Percentiles rank a stretch among this genome's conserved stretches.
phyloP scores from a whole-genome alignment of 306 rosid genomes.

The Cucurbita pepo region DNA sequence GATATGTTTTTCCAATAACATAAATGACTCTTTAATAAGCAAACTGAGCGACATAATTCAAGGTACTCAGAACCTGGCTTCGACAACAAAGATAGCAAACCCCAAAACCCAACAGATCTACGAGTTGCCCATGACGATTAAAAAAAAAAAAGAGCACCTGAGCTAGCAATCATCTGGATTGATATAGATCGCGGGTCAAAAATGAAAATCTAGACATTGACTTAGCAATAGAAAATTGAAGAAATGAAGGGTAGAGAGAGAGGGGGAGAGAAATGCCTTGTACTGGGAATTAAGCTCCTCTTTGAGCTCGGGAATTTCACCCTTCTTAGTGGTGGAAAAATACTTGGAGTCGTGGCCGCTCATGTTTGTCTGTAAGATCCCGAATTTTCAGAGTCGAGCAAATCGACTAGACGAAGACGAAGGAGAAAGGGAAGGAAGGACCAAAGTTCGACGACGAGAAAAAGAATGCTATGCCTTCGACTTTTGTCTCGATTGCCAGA shows the following conservation, averaged over 20 bases:
- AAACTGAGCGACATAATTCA: background rate
- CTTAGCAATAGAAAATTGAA: background rate
- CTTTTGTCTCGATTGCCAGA: background rate
- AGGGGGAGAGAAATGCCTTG: conserved; percentile 36
- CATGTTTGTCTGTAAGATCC: conserved; percentile 28
- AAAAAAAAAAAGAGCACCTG: background rate
- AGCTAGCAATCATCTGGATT: background rate
- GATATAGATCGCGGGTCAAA: conserved; percentile 16
- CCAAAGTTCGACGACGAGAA: background rate
- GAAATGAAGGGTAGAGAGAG: conserved; percentile 2
- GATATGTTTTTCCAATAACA: background rate
- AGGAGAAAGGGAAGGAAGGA: background rate
- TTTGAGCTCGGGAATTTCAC: conserved; percentile 99
- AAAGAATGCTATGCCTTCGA: background rate
- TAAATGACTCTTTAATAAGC: background rate
- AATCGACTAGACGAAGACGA: background rate
- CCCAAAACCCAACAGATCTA: conserved; percentile 18
- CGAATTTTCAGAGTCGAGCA: conserved; percentile 1
- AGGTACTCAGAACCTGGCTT: background rate
- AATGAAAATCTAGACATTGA: background rate
- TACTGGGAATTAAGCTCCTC: conserved; percentile 99
- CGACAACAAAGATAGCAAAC: background rate
- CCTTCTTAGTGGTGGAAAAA: conserved; percentile 97
- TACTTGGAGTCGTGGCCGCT: conserved; percentile 98
- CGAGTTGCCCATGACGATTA: background rate